A percentile compares a stretch with the other conserved stretches of the same genome.
phyloP scores from a whole-genome alignment of 1,139 yeast species.

The Wickerhamomyces sp. region DNA sequence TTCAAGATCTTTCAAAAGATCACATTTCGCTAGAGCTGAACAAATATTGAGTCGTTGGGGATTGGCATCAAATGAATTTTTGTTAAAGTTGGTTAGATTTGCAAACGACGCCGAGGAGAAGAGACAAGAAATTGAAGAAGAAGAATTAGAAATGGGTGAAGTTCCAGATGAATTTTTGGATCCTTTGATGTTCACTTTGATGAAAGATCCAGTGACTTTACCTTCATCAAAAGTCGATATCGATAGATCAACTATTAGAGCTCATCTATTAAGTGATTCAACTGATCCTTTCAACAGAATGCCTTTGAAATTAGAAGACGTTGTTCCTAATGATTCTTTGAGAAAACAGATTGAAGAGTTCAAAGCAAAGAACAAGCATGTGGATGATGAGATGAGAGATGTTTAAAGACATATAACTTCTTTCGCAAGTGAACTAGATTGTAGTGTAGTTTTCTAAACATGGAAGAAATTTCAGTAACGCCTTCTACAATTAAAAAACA shows the following conservation, averaged over 20 bases:
- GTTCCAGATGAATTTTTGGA: conserved; percentile 95
- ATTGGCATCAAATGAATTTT: conserved; percentile 48
- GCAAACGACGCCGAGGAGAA: conserved; percentile 60
- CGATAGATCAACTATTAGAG: conserved; percentile 87
- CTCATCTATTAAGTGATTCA: conserved; percentile 88
- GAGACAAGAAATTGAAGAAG: conserved; percentile 64
- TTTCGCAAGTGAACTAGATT: too few relatives aligned
- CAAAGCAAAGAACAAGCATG: conserved; percentile 10
- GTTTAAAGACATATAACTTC: too few relatives aligned
- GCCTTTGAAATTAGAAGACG: conserved; percentile 87
- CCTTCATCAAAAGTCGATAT: conserved; percentile 82
- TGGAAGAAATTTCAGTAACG: too few relatives aligned
- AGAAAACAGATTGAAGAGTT: conserved; percentile 54
- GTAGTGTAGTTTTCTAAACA: too few relatives aligned
- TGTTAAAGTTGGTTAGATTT: conserved; percentile 48
- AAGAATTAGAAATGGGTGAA: conserved; percentile 85
- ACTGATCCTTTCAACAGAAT: conserved; percentile 96
- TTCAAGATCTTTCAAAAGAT: conserved; percentile 73
- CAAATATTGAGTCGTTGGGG: conserved; percentile 54
- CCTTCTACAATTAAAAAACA: too few relatives aligned
- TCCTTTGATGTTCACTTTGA: conserved; percentile 90
- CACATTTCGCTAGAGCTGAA: conserved; percentile 65
- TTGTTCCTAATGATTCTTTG: conserved; percentile 67
- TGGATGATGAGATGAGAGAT: conserved; percentile 19
- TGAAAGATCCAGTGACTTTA: conserved; percentile 92